phyloP scores from a whole-genome alignment of 345 rosid species.

The Mangifera indica region DNA sequence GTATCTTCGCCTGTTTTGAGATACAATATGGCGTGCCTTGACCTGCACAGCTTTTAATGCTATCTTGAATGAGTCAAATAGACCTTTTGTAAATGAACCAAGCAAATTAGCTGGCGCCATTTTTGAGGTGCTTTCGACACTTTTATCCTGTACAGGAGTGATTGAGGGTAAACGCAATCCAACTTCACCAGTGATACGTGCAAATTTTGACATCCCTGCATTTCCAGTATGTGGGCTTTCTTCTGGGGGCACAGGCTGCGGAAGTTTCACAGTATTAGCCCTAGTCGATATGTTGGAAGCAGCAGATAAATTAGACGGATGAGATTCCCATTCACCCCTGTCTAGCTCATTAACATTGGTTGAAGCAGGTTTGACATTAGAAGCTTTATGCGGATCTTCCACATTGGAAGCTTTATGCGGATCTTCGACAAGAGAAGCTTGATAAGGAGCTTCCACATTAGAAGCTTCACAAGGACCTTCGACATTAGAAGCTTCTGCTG shows the following conservation, averaged over 20 bases:
- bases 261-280: slow-evolving; percentile 69
- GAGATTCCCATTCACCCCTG: slow-evolving; percentile 32
- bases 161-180: slow-evolving; percentile 57
- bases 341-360: slow-evolving; percentile 22
- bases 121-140: slow-evolving; percentile 33
- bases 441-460: neutral
- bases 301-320: slow-evolving; percentile 46
- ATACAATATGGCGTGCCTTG: slow-evolving; percentile 90
- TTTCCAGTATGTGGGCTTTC: slow-evolving; percentile 45
- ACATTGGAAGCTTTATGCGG: slow-evolving; percentile 10
- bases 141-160: slow-evolving; percentile 38
- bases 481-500: slow-evolving; percentile 4
- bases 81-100: slow-evolving; percentile 69
- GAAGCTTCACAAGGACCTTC: slow-evolving; percentile 19
- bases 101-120: slow-evolving; percentile 48
- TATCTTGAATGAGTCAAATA: slow-evolving; percentile 80
- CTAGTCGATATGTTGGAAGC: slow-evolving; percentile 64
- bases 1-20: slow-evolving; percentile 94
- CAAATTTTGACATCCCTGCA: slow-evolving; percentile 57
- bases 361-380: slow-evolving; percentile 28
- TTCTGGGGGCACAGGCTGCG: slow-evolving; percentile 43
- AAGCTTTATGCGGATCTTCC: neutral
- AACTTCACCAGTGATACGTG: slow-evolving; percentile 72
- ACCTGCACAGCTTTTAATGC: slow-evolving; percentile 95
- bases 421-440: slow-evolving; percentile 16